phyloP scores from a whole-genome alignment of 495 filamentous ascomycete species.

The Xylaria venustula region DNA sequence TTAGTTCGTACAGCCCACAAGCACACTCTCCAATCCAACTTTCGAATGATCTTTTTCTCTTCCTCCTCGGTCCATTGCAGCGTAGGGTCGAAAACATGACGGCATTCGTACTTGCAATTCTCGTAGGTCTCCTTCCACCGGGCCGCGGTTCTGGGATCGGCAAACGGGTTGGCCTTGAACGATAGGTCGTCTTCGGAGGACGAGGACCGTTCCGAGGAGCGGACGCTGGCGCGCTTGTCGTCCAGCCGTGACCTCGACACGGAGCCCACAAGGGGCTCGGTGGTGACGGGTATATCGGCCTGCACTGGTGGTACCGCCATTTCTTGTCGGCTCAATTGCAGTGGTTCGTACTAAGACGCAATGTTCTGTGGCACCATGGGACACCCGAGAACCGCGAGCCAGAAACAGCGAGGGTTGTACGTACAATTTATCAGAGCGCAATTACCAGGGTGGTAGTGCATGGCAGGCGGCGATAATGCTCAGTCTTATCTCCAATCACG shows the following conservation, averaged over 20 bases:
- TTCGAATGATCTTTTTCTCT: constrained; percentile 50
- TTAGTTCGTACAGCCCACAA: constrained; percentile 47
- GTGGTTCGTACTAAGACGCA: neutral
- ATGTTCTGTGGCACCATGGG: neutral
- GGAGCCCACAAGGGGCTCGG: neutral
- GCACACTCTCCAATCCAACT: constrained; percentile 51
- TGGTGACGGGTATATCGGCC: neutral
- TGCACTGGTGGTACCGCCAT: constrained; percentile 13
- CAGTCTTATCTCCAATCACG: neutral
- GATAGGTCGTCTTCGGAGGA: constrained; percentile 7
- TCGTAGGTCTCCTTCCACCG: constrained; percentile 32
- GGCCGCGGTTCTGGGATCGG: constrained; percentile 26
- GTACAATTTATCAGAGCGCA: constrained; percentile 4
- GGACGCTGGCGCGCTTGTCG: neutral
- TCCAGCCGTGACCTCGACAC: neutral
- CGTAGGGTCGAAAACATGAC: constrained; percentile 52
- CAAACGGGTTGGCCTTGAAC: constrained; percentile 31
- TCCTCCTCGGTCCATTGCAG: constrained; percentile 54
- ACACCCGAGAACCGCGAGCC: neutral
- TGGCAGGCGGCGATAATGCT: neutral
- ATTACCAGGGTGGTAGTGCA: neutral
- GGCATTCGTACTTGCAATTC: constrained; percentile 42
- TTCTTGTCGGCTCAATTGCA: neutral
- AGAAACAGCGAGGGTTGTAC: neutral
- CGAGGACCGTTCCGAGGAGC: neutral